Base-by-base conservation (phyloP, 1,139 yeast genomes). In the Suhomyces kunorum region DNA sequence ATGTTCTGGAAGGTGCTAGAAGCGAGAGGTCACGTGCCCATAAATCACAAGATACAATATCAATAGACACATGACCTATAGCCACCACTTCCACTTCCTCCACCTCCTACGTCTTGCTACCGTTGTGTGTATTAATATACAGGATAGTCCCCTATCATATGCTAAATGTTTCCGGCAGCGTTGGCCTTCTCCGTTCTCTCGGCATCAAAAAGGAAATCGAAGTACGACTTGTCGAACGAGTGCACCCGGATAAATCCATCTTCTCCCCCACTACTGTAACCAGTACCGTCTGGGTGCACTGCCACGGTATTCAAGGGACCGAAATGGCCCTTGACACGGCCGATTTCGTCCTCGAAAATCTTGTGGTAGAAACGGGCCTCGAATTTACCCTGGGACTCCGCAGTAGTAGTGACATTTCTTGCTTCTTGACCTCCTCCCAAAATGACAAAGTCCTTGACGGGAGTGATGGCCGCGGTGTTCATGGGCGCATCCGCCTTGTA, bases 351-450 rank as follows among this genome's bases (percentile, higher is more conserved):
- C 63, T 85, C 85, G 64, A 90, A 92, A 45, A 92, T 79, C 71
- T 92, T 92, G 69, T 94, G 98, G 71, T 84, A 89, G 65, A 92
- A 87, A 69, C 96, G 81, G 32, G 98, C 95, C 71, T 92, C 98
- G 66, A 92, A 92, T 63, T 88, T 88, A 72, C 98, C 98, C 66
- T 92, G 96, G 40, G 87, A 78, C 48, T 94, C 85, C 34, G 94
- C 80, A 29, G 98, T 89, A 20, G 98, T 92, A 34, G 99, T 92
- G 63, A 92, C 99, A 65, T 90, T 95, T 68, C 90, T 81, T 29
- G 98, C 98, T 62, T 90, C 98, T 74, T 92, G 98, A 80, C 99
- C 99, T 69, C 99, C 99, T 42, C 98, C 98, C 50, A 94, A 76
- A 41, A 92, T 84, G 48, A 92, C 87, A 61, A 84, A 90, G 61